Percentiles rank a stretch among this genome's conserved stretches.
Evolutionary conservation across 169 alveolate species (phyloP).

Genomic region (Plasmodium cynomolgi): DNA sequence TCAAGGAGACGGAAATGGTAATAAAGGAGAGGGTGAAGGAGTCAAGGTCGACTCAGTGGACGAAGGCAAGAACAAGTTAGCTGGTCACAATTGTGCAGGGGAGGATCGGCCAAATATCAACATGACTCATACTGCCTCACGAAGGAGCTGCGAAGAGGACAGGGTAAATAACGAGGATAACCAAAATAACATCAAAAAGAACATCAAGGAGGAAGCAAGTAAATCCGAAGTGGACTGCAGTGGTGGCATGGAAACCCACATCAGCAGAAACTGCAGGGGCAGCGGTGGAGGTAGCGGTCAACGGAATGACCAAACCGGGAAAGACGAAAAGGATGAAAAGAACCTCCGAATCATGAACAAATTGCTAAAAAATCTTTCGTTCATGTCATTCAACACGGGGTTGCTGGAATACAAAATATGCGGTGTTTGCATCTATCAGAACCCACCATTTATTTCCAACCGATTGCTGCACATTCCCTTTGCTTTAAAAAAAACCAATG

Average conservation of each 20-base stretch:
- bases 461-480: constrained; percentile 89
- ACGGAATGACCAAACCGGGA: not conserved
- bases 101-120: not conserved
- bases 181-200: not conserved
- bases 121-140: not conserved
- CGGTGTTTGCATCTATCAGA: constrained; percentile 89
- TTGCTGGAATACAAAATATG: constrained; percentile 89
- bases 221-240: not conserved
- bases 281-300: not conserved
- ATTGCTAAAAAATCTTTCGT: constrained; percentile 79
- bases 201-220: not conserved
- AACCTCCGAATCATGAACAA: constrained; percentile 23
- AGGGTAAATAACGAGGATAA: not conserved
- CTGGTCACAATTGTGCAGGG: not conserved
- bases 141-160: not conserved
- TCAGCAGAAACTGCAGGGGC: not conserved
- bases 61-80: not conserved
- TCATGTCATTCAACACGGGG: constrained; percentile 91
- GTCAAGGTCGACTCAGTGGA: not conserved
- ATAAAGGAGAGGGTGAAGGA: not conserved
- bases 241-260: not conserved
- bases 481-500: constrained; percentile 86
- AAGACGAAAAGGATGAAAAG: not conserved
- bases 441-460: constrained; percentile 91
- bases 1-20: not conserved